Evolutionary conservation across 164 flowering plant genomes (phyloP).

Genomic region (Litsea cubeba): DNA sequence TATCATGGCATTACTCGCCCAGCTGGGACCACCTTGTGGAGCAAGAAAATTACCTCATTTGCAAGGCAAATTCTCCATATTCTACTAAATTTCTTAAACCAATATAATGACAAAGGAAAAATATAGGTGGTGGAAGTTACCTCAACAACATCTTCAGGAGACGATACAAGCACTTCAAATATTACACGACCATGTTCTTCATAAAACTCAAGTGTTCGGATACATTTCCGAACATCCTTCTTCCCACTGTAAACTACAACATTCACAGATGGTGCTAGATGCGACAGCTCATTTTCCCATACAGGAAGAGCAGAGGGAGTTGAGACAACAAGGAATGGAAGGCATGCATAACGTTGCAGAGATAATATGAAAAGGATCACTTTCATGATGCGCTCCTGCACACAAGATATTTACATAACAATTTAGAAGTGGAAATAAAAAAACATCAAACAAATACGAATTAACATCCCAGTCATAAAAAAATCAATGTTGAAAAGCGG

Average conservation of each 20-base stretch:
- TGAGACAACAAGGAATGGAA: conserved; percentile 63
- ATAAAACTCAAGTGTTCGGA: conserved; percentile 54
- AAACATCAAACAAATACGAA: neutral
- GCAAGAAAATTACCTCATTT: neutral
- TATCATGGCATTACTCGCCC: too few species aligned
- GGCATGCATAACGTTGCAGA: conserved; percentile 25
- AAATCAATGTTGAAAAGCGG: too few species aligned
- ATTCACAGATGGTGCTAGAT: conserved; percentile 46
- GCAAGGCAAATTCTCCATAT: neutral
- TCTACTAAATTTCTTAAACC: neutral
- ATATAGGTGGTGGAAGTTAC: conserved; percentile 22
- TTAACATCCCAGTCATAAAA: neutral
- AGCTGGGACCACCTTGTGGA: too few species aligned
- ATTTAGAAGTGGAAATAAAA: neutral
- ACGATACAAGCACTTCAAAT: conserved; percentile 62
- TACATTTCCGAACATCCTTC: conserved; percentile 35
- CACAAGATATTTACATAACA: neutral
- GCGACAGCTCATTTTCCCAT: conserved; percentile 69
- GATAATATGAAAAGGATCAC: conserved; percentile 45
- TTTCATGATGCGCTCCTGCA: conserved; percentile 59
- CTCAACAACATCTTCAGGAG: conserved; percentile 55
- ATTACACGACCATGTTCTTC: conserved; percentile 45
- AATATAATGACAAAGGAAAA: neutral
- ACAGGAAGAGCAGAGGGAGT: conserved; percentile 26
- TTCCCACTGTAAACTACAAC: conserved; percentile 55